Evolutionary conservation across 1,284 basidiomycete species (phyloP), one percentile per base, ranked within the genome.

Genomic region (Cryptococcus floricola): DNA sequence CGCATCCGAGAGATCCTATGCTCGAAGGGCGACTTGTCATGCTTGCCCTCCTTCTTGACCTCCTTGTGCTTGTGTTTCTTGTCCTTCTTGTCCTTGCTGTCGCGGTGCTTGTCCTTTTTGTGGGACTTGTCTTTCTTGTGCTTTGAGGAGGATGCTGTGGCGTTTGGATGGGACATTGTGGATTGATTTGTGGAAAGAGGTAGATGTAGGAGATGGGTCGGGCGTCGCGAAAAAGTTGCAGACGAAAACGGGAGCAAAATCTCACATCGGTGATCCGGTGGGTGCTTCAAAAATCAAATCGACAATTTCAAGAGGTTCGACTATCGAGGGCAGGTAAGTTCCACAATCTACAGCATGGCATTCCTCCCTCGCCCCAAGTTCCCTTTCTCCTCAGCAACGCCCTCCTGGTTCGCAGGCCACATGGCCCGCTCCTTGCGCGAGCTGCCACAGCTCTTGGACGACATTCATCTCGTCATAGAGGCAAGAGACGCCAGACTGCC

Each of bases 331-430:
- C 23, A 23, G 3, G 23, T 23, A 23, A 23, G 23, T 12, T 34
- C 46, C 27, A 47, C 14, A n/a, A 23, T 7, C 1, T n/a, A 6
- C 51, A 43, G 19, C 6, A 68, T 72, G 63, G 52, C 66, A 27
- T 78, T 80, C 60, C 37, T 62, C 5, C 74, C 76, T 2, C 68
- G 78, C 8, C 44, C 62, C 6, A 42, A 52, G 0, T 82, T 82
- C 63, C 61, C 67, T 0, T 78, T 79, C 42, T 80, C 81, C 0
- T 48, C 65, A 0, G 66, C 67, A 2, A 74, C 91, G n/a, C 88
- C 89, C 52, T 93, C 91, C 79, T 98, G 94, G 94, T 96, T 89
- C 76, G 89, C 91, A 27, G 95, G 96, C 10, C 95, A 98, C 78
- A 98, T 98, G 95, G 87, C 87, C 74, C 83, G 87, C 70, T 95